Conservation (phyloP, 1,139 yeast species). For the Diutina scorzettiae region DNA sequence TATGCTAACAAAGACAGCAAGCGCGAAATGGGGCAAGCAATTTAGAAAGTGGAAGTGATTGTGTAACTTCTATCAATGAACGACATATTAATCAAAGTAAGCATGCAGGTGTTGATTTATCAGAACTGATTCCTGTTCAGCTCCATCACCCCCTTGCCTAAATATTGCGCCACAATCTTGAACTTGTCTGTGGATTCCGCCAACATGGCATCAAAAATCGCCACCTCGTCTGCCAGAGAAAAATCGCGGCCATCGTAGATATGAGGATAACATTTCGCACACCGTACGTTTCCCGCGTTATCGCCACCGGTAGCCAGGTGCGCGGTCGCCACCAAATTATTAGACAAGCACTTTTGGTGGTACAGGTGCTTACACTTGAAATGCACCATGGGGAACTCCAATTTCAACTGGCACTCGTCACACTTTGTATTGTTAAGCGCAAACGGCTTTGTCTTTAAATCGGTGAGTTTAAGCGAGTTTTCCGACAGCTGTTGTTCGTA, state of each 20-base stretch:
- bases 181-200: conserved; percentile 54
- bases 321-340: conserved; percentile 24
- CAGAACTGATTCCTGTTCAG: too few species aligned
- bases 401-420: conserved; percentile 50
- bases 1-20: too few species aligned
- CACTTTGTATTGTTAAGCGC: conserved; percentile 63
- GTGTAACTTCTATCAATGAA: too few species aligned
- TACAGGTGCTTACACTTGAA: conserved; percentile 82
- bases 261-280: conserved; percentile 60
- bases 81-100: too few species aligned
- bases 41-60: too few species aligned
- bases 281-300: conserved; percentile 26
- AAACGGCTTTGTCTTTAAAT: conserved; percentile 41
- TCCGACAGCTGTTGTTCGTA: conserved; percentile 57
- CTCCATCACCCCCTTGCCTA: conserved; percentile 83
- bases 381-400: conserved; percentile 75
- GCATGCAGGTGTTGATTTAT: too few species aligned
- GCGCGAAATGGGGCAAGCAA: too few species aligned
- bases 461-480: conserved; percentile 41
- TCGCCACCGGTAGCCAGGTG: conserved; percentile 10
- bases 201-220: conserved; percentile 49
- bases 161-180: conserved; percentile 64
- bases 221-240: conserved; percentile 48
- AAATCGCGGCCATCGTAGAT: conserved; percentile 52
- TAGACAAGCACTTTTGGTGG: conserved; percentile 67